Base-by-base conservation (phyloP, 164 flowering plant genomes). In the Vitis amurensis region DNA sequence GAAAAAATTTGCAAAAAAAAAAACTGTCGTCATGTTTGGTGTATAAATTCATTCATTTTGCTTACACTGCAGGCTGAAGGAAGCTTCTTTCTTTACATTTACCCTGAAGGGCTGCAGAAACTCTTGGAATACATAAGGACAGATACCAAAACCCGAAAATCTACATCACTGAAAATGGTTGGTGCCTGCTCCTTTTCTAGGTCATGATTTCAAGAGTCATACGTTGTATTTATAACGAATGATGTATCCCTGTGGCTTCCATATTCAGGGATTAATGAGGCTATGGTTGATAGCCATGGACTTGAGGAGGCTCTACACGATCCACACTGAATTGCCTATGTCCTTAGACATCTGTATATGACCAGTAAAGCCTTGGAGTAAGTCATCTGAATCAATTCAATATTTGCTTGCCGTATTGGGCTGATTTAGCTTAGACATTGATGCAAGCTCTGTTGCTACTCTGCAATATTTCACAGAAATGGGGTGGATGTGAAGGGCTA, bases 111-210 rank as follows among this genome's bases (percentile, higher is more conserved):
- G 4, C 57, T 80, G 7, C 8, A 60, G 27, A 53, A 72, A 2
- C 19, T 75, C 31, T 48, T 80, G 66, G 37, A 30, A 4, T 59
- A 63, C 47, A 49, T 70, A 74, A 77, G 49, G 8, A 66, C 15
- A 13, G 19, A 1, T 80, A 77, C 79, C 3, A 67, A 1, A 74
- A 55, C 61, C 80, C 78, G 4, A 73, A 62, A 37, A 59, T 80
- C 60, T 72, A 72, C 51, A 72, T 80, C 15, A 70, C 80, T 48
- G 83, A 80, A 62, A 80, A 80, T 69, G 80, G 83, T 77, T 4
- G 68, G 29, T 55, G 14, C 13, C 19, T 51, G 11, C 9, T 64
- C 3, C 10, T n/a, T 55, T 1, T n/a, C 4, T 55, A 29, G 13
- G 29, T 29, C 44, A 14, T 23, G 15, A 64, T 57, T 23, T 3